Percentiles rank a stretch among this genome's conserved stretches.
Evolutionary conservation across 192 early-diverging fungal genomes (phyloP).

Genomic region (Rhizoclosmatium sp.): DNA sequence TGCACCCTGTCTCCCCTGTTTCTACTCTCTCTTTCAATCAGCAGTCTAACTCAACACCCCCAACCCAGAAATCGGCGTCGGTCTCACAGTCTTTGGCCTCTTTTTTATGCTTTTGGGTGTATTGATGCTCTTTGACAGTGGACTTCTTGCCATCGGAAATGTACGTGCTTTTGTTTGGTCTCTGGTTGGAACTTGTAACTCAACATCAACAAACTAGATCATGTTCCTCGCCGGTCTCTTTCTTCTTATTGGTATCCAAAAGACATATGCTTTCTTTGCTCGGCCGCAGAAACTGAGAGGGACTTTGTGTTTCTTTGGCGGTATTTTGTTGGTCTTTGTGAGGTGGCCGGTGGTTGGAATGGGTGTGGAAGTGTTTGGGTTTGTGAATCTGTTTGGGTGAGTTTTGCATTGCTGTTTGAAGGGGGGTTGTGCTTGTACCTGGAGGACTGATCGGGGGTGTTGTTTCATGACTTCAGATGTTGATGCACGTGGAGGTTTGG

Average conservation of each 20-base stretch:
- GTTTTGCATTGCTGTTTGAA: background rate
- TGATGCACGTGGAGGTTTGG: background rate
- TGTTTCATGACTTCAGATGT: background rate
- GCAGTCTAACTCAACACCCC: background rate
- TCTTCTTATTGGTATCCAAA: constrained; percentile 86
- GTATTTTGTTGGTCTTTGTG: constrained; percentile 87
- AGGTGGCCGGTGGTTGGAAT: constrained; percentile 93
- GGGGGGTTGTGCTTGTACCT: background rate
- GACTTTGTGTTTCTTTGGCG: constrained; percentile 87
- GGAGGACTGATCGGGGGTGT: background rate
- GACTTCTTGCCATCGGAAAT: constrained; percentile 95
- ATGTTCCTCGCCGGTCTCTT: constrained; percentile 90
- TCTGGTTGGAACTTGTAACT: background rate
- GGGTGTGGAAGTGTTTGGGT: constrained; percentile 89
- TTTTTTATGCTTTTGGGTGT: constrained; percentile 94
- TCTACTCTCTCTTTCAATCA: no score
- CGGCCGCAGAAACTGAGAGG: constrained; percentile 87
- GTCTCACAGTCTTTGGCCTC: constrained; percentile 90
- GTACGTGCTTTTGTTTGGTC: constrained; percentile 55
- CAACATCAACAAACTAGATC: constrained; percentile 60
- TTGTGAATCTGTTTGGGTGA: constrained; percentile 97
- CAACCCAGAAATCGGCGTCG: constrained; percentile 87
- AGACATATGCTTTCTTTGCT: constrained; percentile 88
- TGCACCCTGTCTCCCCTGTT: no score
- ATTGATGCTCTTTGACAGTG: constrained; percentile 94